A percentile compares a stretch with the other conserved stretches of the same genome.
These are phyloP conservation scores for Bipolaris sorokiniana DNA, from an alignment of 2,329 filamentous ascomycete genomes.

Conservation along the genomic window DNA sequence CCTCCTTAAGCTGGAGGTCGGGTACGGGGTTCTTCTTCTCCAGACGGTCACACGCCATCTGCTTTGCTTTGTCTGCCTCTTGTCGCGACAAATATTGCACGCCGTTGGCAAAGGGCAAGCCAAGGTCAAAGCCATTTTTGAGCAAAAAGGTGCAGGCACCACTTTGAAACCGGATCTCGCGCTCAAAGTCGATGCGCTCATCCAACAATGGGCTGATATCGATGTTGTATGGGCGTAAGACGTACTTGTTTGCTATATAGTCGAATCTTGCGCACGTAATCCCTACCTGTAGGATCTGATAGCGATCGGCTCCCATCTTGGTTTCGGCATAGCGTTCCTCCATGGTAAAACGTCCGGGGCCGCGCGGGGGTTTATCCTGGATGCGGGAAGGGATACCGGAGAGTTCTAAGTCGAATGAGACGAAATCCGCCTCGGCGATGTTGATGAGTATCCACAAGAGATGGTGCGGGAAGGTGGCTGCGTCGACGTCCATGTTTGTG, in stretches of 20 bases:
- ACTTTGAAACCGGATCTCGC: slow-evolving; percentile 65
- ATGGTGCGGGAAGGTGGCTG: slow-evolving; percentile 55
- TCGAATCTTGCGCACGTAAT: slow-evolving; percentile 68
- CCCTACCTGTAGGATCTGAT: slow-evolving; percentile 70
- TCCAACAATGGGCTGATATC: slow-evolving; percentile 63
- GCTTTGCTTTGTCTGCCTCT: slow-evolving; percentile 60
- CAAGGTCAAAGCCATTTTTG: slow-evolving; percentile 64
- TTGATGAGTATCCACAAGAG: slow-evolving; percentile 63
- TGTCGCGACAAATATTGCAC: slow-evolving; percentile 67
- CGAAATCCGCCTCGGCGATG: slow-evolving; percentile 65
- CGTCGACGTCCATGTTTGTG: slow-evolving; percentile 62
- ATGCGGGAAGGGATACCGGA: slow-evolving; percentile 63
- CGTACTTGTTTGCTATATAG: slow-evolving; percentile 57
- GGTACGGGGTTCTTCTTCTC: slow-evolving; percentile 44
- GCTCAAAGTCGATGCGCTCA: slow-evolving; percentile 63
- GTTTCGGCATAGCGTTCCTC: slow-evolving; percentile 67
- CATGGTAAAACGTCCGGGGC: slow-evolving; percentile 56
- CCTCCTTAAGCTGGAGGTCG: slow-evolving; percentile 58
- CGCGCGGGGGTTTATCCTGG: slow-evolving; percentile 42
- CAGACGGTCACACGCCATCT: slow-evolving; percentile 52
- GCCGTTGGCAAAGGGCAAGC: slow-evolving; percentile 61
- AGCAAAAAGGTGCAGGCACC: slow-evolving; percentile 67
- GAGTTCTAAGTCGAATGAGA: slow-evolving; percentile 70
- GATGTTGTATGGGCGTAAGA: slow-evolving; percentile 69
- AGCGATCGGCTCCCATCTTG: slow-evolving; percentile 66